A percentile compares a stretch with the other conserved stretches of the same genome.
phyloP scores from a whole-genome alignment of 2,329 filamentous ascomycete species.

The Colletotrichum sp. region DNA sequence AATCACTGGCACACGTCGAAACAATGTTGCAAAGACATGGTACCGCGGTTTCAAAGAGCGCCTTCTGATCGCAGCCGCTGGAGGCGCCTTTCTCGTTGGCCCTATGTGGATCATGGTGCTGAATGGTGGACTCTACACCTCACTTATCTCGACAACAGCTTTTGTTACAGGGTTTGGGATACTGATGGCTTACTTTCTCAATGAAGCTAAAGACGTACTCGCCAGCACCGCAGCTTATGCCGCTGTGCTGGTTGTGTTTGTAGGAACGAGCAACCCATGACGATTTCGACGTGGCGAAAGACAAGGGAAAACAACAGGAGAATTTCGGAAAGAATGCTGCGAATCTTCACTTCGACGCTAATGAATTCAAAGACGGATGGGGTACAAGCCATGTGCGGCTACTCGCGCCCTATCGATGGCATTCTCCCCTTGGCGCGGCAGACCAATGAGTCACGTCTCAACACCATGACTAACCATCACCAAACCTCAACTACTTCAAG shows the following conservation, averaged over 20 bases:
- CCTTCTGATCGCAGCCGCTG: not conserved
- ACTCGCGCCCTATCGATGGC: not conserved
- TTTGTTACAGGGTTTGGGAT: not conserved
- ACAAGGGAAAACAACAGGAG: too few relatives aligned
- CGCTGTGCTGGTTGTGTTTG: not conserved
- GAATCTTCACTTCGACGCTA: too few relatives aligned
- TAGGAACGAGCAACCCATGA: not conserved
- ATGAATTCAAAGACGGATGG: not conserved
- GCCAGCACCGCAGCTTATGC: not conserved
- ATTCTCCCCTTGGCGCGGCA: not conserved
- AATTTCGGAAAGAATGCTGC: too few relatives aligned
- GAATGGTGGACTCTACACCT: not conserved
- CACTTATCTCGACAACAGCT: not conserved
- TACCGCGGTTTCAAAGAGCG: not conserved
- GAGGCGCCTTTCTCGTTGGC: not conserved
- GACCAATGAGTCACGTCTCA: not conserved
- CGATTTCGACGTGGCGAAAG: not conserved
- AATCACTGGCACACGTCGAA: not conserved
- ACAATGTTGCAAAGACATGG: not conserved
- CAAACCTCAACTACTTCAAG: not conserved
- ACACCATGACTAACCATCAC: not conserved
- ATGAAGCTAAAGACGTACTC: not conserved
- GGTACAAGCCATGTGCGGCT: not conserved
- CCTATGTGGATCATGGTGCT: not conserved
- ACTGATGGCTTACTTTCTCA: not conserved